Percentiles rank a stretch among this genome's conserved stretches.
Conservation (phyloP, 2,329 filamentous ascomycete species). For the Sclerotiophoma versabilis region DNA sequence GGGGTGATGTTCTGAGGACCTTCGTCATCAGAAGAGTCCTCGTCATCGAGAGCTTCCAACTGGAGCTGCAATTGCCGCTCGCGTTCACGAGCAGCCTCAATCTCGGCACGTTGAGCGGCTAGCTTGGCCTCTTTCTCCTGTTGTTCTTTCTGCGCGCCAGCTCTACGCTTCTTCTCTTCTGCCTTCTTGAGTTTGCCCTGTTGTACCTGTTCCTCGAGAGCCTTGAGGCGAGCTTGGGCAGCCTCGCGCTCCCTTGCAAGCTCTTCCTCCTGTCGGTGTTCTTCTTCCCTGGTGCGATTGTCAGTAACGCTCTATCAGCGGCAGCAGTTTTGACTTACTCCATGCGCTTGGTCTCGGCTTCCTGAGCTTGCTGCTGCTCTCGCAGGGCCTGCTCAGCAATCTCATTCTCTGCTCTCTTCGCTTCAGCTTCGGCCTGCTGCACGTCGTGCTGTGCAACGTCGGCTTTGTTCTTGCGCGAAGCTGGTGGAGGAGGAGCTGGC, state of each 20-base stretch:
- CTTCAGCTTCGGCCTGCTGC: constrained; percentile 59
- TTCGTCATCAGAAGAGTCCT: constrained; percentile 74
- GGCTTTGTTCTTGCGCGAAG: constrained; percentile 72
- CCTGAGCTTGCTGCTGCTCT: constrained; percentile 78
- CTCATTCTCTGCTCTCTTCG: constrained; percentile 66
- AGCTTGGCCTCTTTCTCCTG: constrained; percentile 88
- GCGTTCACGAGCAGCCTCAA: constrained; percentile 87
- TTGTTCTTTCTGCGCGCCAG: constrained; percentile 83
- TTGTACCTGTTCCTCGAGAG: constrained; percentile 90
- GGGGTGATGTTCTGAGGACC: constrained; percentile 74
- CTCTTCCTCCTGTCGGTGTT: constrained; percentile 78
- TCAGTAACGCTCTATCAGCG: constrained; percentile 18
- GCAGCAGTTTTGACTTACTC: constrained; percentile 70
- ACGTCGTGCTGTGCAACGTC: constrained; percentile 66
- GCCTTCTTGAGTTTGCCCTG: constrained; percentile 95
- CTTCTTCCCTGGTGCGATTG: constrained; percentile 68
- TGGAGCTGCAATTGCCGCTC: constrained; percentile 90
- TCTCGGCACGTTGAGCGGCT: constrained; percentile 84
- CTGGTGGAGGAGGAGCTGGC: constrained; percentile 72
- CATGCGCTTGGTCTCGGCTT: constrained; percentile 74
- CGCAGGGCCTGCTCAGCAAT: constrained; percentile 62
- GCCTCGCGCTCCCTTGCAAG: constrained; percentile 80
- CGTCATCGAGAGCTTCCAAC: constrained; percentile 79
- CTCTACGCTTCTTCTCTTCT: constrained; percentile 91
- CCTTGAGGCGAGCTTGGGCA: constrained; percentile 81